Evolutionary conservation across 2,329 filamentous ascomycete genomes (phyloP).

Genomic region (Aspergillus transmontanensis): DNA sequence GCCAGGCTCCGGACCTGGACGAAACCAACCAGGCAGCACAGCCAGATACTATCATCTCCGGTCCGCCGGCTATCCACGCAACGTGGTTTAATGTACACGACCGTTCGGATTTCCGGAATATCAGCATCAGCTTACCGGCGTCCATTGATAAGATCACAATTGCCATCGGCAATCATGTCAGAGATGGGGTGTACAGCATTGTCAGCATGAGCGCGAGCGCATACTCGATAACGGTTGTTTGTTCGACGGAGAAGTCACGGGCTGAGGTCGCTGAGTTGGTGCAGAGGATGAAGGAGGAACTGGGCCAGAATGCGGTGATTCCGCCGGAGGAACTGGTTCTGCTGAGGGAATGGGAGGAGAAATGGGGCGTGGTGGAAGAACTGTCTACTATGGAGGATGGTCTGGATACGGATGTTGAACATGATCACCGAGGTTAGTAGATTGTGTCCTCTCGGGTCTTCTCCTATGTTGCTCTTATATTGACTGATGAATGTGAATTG

Average conservation of each 20-base stretch:
- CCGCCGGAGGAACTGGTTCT: background rate
- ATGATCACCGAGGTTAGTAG: background rate
- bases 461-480: background rate
- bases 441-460: background rate
- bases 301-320: background rate
- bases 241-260: background rate
- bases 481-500: background rate
- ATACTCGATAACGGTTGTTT: background rate
- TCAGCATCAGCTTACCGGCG: background rate
- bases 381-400: background rate
- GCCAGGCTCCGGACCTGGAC: background rate
- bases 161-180: background rate
- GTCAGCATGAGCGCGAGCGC: background rate
- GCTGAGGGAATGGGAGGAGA: background rate
- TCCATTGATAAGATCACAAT: background rate
- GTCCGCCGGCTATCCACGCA: background rate
- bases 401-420: background rate
- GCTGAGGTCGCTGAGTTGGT: conserved; percentile 29
- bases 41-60: background rate
- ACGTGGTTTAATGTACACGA: background rate
- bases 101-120: background rate
- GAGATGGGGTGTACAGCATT: background rate
- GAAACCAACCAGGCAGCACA: background rate
- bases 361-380: background rate
- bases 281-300: background rate